Base-by-base conservation (phyloP, 768 basidiomycete species). In the Suillus discolor region DNA sequence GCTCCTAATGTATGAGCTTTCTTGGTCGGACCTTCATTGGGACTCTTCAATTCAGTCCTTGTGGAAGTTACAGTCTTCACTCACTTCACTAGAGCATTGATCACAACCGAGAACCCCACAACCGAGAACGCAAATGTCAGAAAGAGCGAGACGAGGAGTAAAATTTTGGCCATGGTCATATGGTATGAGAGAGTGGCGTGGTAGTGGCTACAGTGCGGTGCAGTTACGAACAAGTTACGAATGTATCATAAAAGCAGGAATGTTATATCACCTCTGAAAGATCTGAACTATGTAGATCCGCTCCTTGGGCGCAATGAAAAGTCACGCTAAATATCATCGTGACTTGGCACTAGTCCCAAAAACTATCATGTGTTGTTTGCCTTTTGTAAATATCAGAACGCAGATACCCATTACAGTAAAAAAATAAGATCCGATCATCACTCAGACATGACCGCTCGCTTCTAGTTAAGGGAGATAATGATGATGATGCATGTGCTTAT, bases 71-170 rank as follows among this genome's bases (percentile, higher is more conserved):
- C 54, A 55, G 54, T 34, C 20, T 41, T 44, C 6, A 67, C 66
- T 44, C 31, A 67, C 66, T 62, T 67, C 44, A 67, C 42, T 31
- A 61, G 45, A 8, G 66, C 42, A 51, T 67, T 67, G 28, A 67
- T 41, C 12, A 59, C 66, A 12, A 67, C 34, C 16, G 55, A 42
- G 38, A 11, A 34, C 18, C 64, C 61, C 28, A 73, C 66, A n/a
- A 73, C 41, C 2, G 71, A 69, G 72, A 72, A 78, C 34, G 74
- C 73, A 64, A 71, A 75, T 53, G 78, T 73, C 47, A 79, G 67
- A 36, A 66, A 62, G 42, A 78, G 72, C 1, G 73, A 59, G 12
- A 66, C 61, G 2, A 76, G 62, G 6, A 60, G 59, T 42, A 42
- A 11, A 42, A 60, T 12, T 41, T 42, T 60, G 25, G 57, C 12